Percentiles rank a stretch among this genome's conserved stretches.
Conservation (phyloP, 2,329 filamentous ascomycete genomes). For the Hypoxylon sp. region DNA sequence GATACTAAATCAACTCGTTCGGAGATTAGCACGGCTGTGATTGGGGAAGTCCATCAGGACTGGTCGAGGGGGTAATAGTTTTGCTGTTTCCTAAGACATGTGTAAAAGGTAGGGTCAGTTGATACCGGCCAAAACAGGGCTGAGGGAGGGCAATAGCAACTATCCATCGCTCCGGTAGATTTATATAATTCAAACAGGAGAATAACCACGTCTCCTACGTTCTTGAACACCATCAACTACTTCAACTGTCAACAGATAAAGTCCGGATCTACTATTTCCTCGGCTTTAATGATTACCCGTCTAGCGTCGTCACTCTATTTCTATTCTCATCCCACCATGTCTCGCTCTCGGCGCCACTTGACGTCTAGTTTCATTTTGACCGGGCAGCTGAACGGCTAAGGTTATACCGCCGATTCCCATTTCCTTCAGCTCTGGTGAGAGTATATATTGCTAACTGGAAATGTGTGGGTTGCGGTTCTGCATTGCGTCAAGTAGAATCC, state of each 20-base stretch:
- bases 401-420: background rate
- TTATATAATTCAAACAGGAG: background rate
- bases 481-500: slow-evolving; percentile 1
- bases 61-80: background rate
- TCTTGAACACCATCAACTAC: background rate
- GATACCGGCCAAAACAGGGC: background rate
- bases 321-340: slow-evolving; percentile 6
- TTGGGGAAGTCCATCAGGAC: background rate
- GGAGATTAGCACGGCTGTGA: background rate
- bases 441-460: background rate
- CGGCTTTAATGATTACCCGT: background rate
- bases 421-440: background rate
- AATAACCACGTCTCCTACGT: background rate
- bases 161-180: background rate
- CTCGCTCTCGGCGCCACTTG: slow-evolving; percentile 4
- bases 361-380: background rate
- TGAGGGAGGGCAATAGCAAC: background rate
- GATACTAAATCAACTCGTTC: slow-evolving; percentile 12
- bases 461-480: background rate
- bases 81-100: background rate
- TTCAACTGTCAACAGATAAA: background rate
- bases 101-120: background rate
- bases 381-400: background rate
- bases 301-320: background rate
- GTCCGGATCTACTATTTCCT: background rate